Evolutionary conservation across 495 filamentous ascomycete species (phyloP).

Genomic region (Annulohypoxylon bovei): DNA sequence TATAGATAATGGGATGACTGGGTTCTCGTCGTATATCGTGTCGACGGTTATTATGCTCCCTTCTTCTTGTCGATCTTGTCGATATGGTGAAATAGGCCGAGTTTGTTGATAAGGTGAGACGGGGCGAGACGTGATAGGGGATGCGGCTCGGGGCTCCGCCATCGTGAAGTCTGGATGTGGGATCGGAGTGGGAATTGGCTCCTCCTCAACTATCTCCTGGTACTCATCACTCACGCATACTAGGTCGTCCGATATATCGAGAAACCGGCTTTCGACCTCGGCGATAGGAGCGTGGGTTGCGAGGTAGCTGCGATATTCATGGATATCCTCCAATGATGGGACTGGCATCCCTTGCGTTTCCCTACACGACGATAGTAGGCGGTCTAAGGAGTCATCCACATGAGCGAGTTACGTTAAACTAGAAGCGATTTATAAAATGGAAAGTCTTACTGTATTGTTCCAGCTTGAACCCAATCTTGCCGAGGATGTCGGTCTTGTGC

Average conservation of each 20-base stretch:
- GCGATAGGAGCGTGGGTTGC: constrained; percentile 68
- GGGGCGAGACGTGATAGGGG: constrained; percentile 37
- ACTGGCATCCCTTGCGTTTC: constrained; percentile 64
- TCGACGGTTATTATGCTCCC: constrained; percentile 25
- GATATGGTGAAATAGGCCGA: constrained; percentile 28
- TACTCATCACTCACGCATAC: constrained; percentile 59
- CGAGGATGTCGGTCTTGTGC: constrained; percentile 74
- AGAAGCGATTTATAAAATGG: constrained; percentile 4
- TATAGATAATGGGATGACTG: constrained; percentile 54
- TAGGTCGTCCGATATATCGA: constrained; percentile 73
- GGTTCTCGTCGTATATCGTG: constrained; percentile 17
- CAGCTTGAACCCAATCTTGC: constrained; percentile 76
- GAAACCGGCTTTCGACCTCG: constrained; percentile 72
- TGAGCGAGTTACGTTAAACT: constrained; percentile 21
- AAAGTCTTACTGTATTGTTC: constrained; percentile 80
- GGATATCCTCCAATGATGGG: constrained; percentile 67
- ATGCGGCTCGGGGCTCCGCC: constrained; percentile 16
- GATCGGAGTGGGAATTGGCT: constrained; percentile 34
- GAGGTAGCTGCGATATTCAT: constrained; percentile 74
- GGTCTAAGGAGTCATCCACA: constrained; percentile 60
- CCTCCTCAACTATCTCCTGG: constrained; percentile 34
- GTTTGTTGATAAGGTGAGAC: constrained; percentile 24
- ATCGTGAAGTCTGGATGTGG: constrained; percentile 33
- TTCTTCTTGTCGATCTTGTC: constrained; percentile 29
- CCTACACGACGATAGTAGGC: constrained; percentile 73